These are phyloP conservation scores for Candida sojae DNA, from an alignment of 1,139 yeast genomes.

Conservation along the genomic window DNA sequence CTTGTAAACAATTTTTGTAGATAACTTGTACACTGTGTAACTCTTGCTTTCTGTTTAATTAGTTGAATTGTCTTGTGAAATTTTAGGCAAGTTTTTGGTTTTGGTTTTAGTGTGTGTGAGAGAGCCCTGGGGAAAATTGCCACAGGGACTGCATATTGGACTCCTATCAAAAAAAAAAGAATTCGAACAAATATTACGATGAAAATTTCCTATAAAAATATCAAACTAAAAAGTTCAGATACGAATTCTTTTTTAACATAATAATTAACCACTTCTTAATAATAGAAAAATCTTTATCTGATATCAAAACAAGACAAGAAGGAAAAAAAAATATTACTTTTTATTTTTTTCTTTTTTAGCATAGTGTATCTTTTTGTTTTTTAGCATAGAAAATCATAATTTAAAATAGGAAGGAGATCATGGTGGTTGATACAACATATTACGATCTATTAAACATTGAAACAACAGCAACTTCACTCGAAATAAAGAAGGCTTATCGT, in stretches of 20 bases:
- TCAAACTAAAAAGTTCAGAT: not conserved
- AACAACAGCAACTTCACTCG: constrained; percentile 74
- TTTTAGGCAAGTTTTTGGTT: no score
- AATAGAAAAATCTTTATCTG: not conserved
- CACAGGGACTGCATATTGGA: constrained; percentile 2
- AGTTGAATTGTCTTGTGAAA: no score
- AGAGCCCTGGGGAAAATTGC: not conserved
- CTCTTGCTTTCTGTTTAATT: no score
- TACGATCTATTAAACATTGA: constrained; percentile 75
- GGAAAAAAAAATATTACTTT: no score
- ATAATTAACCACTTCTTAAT: not conserved
- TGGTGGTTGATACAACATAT: constrained; percentile 94
- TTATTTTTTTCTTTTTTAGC: not conserved
- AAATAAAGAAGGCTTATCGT: constrained; percentile 91
- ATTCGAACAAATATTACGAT: no score
- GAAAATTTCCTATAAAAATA: not conserved
- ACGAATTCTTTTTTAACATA: not conserved
- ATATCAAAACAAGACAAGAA: no score
- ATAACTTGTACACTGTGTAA: no score
- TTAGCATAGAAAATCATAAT: not conserved
- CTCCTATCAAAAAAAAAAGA: not conserved
- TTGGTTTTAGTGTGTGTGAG: no score
- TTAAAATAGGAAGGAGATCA: constrained; percentile 21
- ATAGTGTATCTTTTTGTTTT: not conserved
- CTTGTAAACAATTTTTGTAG: no score